phyloP scores from a whole-genome alignment of 1,284 basidiomycete genomes.

The Meripilus lineatus region DNA sequence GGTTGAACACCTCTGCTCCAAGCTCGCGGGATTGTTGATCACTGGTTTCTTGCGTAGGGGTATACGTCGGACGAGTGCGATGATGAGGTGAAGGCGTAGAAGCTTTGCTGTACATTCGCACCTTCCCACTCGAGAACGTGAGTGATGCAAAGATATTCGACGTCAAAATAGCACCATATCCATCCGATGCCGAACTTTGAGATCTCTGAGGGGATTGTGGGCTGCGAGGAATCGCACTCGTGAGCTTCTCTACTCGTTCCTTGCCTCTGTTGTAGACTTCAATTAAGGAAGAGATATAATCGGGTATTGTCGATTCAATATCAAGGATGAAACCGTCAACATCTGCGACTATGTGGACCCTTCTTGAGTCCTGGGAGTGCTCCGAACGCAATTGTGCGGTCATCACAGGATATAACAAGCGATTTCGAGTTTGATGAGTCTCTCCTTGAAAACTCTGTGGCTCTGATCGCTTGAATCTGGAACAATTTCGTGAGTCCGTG shows the following conservation, averaged over 20 bases:
- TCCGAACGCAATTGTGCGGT: slow-evolving; percentile 68
- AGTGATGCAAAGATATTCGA: slow-evolving; percentile 71
- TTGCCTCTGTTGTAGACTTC: slow-evolving; percentile 85
- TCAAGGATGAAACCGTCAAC: slow-evolving; percentile 87
- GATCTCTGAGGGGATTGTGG: slow-evolving; percentile 10
- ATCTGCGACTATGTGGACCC: slow-evolving; percentile 63
- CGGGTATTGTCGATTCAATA: slow-evolving; percentile 78
- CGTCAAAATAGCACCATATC: slow-evolving; percentile 37
- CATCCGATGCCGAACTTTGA: slow-evolving; percentile 19
- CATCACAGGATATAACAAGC: slow-evolving; percentile 78
- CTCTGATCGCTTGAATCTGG: slow-evolving; percentile 72
- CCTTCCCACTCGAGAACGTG: slow-evolving; percentile 77
- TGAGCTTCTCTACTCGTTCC: slow-evolving; percentile 65
- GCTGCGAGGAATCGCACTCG: slow-evolving; percentile 43
- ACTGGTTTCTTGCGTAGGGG: slow-evolving; percentile 35
- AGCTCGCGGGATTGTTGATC: slow-evolving; percentile 44
- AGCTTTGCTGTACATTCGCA: slow-evolving; percentile 52
- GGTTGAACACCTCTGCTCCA: slow-evolving; percentile 60
- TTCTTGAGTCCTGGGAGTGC: slow-evolving; percentile 43
- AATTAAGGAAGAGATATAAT: slow-evolving; percentile 74
- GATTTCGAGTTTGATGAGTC: slow-evolving; percentile 68
- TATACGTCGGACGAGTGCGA: slow-evolving; percentile 33
- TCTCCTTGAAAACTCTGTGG: slow-evolving; percentile 68
- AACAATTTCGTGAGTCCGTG: slow-evolving; percentile 1
- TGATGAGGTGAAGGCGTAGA: no score